Evolutionary conservation across 2,329 filamentous ascomycete species (phyloP), one percentile per base, ranked within the genome.

Genomic region (Ceratocystis lukuohia): DNA sequence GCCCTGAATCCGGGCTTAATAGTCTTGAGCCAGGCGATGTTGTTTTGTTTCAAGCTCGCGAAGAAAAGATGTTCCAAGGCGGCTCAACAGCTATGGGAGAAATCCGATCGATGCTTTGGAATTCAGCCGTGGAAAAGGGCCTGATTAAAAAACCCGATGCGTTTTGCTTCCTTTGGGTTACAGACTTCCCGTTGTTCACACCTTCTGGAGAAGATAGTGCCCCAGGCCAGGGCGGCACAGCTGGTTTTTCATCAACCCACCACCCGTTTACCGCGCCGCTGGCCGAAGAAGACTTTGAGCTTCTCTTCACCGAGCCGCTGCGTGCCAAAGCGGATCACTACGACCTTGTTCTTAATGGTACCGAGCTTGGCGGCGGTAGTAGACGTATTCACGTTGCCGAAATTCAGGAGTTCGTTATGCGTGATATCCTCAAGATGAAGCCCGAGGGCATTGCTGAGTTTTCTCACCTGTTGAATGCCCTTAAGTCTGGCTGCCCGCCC

Each of bases 201-300:
- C 89, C 87, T 0, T 76, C 76, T 7, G 77, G 81, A 64, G 79
- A 82, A 12, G 65, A 67, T 44, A 48, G 57, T 33, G 77, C 88
- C 61, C 88, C 89, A 0, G 91, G 91, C 1, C 92, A 97, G 76
- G 91, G 89, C 65, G 91, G 91, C 20, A 75, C 80, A 0, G 85
- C 91, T 0, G 91, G 92, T 3, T 85, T 97, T 71, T 85, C 87
- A 8, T 87, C 93, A 0, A 96, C 92, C 0, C 94, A 99, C 73
- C 94, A 99, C 74, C 94, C 94, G 0, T 99, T 99, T 76, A 99
- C 94, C 0, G 89, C 94, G 0, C 94, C 94, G 0, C 84, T 89
- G 45, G 84, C 84, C 0, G 75, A 81, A 0, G 77, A 79, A 3
- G 92, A 97, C 73, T 82, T 96, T 17, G 86, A 91, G 48, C 76